Percentiles rank a stretch among this genome's conserved stretches.
Conservation (phyloP, 345 rosid genomes). For the Turnera subulata region DNA sequence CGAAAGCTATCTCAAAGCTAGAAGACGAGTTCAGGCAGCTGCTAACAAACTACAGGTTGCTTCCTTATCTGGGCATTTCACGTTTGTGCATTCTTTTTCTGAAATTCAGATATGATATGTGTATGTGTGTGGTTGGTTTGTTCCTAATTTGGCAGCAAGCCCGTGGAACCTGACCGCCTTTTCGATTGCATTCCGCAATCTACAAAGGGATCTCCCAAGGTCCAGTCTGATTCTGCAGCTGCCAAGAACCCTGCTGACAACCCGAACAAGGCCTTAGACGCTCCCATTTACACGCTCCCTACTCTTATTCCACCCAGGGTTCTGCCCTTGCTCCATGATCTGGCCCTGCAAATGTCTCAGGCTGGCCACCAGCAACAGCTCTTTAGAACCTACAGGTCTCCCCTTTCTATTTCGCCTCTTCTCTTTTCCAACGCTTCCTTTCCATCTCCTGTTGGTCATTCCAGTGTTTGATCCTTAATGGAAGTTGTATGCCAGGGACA, state of each 20-base stretch:
- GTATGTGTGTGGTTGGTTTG: no score
- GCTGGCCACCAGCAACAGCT: conserved; percentile 94
- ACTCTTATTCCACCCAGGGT: conserved; percentile 85
- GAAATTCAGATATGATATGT: no score
- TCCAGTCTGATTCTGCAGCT: conserved; percentile 30
- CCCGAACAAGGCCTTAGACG: conserved; percentile 47
- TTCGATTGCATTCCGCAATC: conserved; percentile 80
- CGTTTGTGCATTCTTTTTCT: not conserved
- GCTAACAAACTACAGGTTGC: conserved; percentile 75
- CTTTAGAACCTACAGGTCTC: conserved; percentile 67
- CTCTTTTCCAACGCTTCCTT: not conserved
- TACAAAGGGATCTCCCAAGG: conserved; percentile 48
- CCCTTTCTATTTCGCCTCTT: not conserved
- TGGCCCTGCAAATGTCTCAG: conserved; percentile 78
- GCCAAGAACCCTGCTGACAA: conserved; percentile 46
- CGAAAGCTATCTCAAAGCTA: conserved; percentile 78
- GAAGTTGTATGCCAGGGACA: conserved; percentile 44
- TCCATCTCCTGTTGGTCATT: no score
- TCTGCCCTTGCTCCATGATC: conserved; percentile 72
- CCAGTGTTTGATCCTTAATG: not conserved
- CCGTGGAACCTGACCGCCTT: conserved; percentile 86
- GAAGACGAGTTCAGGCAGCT: conserved; percentile 89
- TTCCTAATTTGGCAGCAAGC: conserved; percentile 57
- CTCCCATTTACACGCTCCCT: conserved; percentile 61
- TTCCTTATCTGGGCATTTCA: not conserved